These are phyloP conservation scores for Fusarium phyllophilum DNA, from an alignment of 2,329 filamentous ascomycete genomes.

Conservation along the genomic window DNA sequence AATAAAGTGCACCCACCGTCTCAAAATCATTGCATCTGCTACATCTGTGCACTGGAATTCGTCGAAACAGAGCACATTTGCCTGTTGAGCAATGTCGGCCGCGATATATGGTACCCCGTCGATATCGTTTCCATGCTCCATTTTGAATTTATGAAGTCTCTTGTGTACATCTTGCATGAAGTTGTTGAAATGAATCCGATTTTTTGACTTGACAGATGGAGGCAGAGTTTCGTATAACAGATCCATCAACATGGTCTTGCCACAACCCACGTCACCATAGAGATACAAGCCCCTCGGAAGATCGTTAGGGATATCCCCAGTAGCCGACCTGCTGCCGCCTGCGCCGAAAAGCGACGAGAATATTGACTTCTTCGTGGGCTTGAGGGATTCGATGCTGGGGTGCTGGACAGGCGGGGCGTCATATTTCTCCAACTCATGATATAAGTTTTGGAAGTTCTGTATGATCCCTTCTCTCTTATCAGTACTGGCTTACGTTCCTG, in stretches of 20 bases:
- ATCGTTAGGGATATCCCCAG: slow-evolving; percentile 71
- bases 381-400: slow-evolving; percentile 77
- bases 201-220: slow-evolving; percentile 80
- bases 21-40: slow-evolving; percentile 96
- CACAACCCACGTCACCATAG: slow-evolving; percentile 95
- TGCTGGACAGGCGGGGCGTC: slow-evolving; percentile 77
- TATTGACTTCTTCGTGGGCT: slow-evolving; percentile 63
- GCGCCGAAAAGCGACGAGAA: slow-evolving; percentile 71
- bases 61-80: slow-evolving; percentile 93
- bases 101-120: slow-evolving; percentile 93
- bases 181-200: slow-evolving; percentile 97
- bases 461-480: slow-evolving; percentile 74
- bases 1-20: slow-evolving; percentile 61
- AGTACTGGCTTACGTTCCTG: slow-evolving; percentile 1
- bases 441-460: slow-evolving; percentile 86
- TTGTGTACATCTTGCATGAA: slow-evolving; percentile 99
- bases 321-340: slow-evolving; percentile 51
- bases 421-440: slow-evolving; percentile 83
- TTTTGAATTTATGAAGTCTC: slow-evolving; percentile 88
- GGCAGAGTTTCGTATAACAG: slow-evolving; percentile 95
- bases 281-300: slow-evolving; percentile 92
- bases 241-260: slow-evolving; percentile 99
- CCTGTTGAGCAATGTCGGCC: slow-evolving; percentile 88
- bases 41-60: slow-evolving; percentile 99
- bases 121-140: slow-evolving; percentile 86